phyloP scores from a whole-genome alignment of 108 stramenopile genomes.

The Skeletonema tropicum region DNA sequence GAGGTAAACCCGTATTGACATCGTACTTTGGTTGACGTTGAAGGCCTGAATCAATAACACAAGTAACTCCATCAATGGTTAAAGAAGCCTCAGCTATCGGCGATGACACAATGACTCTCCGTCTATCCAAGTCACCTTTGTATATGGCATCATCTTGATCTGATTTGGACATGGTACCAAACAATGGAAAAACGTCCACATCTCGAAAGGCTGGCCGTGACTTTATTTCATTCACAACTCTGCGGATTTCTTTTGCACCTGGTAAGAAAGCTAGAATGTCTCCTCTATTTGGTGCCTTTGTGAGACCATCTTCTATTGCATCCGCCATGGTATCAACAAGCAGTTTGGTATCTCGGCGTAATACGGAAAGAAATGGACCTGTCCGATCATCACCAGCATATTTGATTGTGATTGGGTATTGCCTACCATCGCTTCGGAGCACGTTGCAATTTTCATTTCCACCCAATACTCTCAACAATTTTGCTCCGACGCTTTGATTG shows the following conservation, averaged over 20 bases:
- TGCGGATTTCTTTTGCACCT: constrained; percentile 80
- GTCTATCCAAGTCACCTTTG: constrained; percentile 20
- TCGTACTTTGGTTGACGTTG: constrained; percentile 75
- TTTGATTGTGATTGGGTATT: constrained; percentile 58
- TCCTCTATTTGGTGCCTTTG: constrained; percentile 56
- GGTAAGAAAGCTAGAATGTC: constrained; percentile 87
- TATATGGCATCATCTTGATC: constrained; percentile 72
- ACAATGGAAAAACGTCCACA: constrained; percentile 66
- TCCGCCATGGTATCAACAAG: constrained; percentile 53
- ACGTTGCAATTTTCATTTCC: constrained; percentile 49
- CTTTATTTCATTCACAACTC: constrained; percentile 56
- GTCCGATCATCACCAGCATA: constrained; percentile 40
- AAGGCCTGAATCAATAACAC: constrained; percentile 84
- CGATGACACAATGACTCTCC: constrained; percentile 79
- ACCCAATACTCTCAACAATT: constrained; percentile 50
- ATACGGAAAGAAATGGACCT: constrained; percentile 50
- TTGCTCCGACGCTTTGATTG: constrained; percentile 24
- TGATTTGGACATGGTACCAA: constrained; percentile 66
- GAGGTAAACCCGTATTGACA: constrained; percentile 71
- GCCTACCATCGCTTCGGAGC: constrained; percentile 56
- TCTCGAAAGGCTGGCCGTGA: constrained; percentile 27
- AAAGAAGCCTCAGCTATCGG: constrained; percentile 89
- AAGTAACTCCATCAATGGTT: constrained; percentile 79
- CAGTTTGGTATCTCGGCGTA: constrained; percentile 42
- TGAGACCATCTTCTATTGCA: constrained; percentile 53